Conservation (phyloP, 2,329 filamentous ascomycete genomes). For the Simplicillium sp. region DNA sequence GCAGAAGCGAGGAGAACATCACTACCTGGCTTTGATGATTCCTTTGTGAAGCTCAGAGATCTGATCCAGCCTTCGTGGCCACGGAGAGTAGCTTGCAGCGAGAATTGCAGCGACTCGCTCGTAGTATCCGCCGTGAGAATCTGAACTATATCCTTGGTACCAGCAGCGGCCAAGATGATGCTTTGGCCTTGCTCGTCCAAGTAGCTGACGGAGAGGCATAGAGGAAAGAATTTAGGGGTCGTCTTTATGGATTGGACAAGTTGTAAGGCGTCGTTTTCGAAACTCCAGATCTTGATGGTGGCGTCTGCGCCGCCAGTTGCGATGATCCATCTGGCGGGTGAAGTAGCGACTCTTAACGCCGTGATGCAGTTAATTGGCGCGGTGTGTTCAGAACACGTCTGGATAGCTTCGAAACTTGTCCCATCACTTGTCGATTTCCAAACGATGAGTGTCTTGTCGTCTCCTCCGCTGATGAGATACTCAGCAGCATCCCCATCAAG, state of each 20-base stretch:
- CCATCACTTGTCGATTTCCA: slow-evolving; percentile 43
- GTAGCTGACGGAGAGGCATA: slow-evolving; percentile 60
- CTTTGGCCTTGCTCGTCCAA: slow-evolving; percentile 43
- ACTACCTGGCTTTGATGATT: slow-evolving; percentile 40
- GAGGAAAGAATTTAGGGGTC: slow-evolving; percentile 70
- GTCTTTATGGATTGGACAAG: slow-evolving; percentile 63
- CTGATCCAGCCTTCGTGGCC: slow-evolving; percentile 96
- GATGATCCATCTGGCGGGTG: slow-evolving; percentile 37
- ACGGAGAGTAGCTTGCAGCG: slow-evolving; percentile 64
- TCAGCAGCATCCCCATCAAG: slow-evolving; percentile 33
- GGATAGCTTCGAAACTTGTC: slow-evolving; percentile 28
- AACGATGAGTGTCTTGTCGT: slow-evolving; percentile 67
- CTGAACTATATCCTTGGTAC: slow-evolving; percentile 75
- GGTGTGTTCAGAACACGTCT: slow-evolving; percentile 54
- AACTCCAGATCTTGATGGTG: slow-evolving; percentile 59
- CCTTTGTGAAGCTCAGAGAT: slow-evolving; percentile 67
- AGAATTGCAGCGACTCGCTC: slow-evolving; percentile 41
- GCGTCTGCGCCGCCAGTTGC: slow-evolving; percentile 77
- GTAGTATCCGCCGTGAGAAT: slow-evolving; percentile 54
- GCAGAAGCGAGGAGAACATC: slow-evolving; percentile 84
- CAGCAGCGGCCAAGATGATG: slow-evolving; percentile 71
- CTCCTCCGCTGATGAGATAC: slow-evolving; percentile 68
- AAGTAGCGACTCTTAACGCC: slow-evolving; percentile 21
- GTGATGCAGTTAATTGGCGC: slow-evolving; percentile 65
- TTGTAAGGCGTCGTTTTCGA: slow-evolving; percentile 38